Percentiles rank a stretch among this genome's conserved stretches.
Evolutionary conservation across 257 asterid species (phyloP).

Genomic region (Rehmannia glutinosa): DNA sequence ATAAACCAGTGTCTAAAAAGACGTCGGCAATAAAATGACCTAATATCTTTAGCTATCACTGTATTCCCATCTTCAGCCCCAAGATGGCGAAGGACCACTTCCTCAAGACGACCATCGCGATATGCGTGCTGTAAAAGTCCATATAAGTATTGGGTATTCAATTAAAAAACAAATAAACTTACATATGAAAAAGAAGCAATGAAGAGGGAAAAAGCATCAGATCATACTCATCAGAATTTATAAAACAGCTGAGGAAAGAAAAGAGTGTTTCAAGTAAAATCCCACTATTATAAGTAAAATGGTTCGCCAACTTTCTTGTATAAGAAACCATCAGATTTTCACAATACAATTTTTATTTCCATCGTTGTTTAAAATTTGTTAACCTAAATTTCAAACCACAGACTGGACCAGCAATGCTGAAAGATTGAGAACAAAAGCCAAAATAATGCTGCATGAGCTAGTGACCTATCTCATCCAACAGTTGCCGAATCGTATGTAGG

Average conservation of each 20-base stretch:
- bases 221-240: too few relatives aligned
- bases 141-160: not conserved
- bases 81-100: slow-evolving; percentile 76
- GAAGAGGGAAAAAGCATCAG: too few relatives aligned
- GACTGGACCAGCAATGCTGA: not conserved
- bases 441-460: not conserved
- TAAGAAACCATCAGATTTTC: not conserved
- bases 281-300: too few relatives aligned
- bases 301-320: too few relatives aligned
- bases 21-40: slow-evolving; percentile 13
- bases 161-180: not conserved
- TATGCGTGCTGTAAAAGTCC: slow-evolving; percentile 62
- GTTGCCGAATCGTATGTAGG: too few relatives aligned
- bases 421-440: not conserved
- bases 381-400: not conserved
- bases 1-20: not conserved
- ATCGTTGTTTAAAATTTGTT: not conserved
- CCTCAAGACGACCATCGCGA: slow-evolving; percentile 85
- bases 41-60: slow-evolving; percentile 67
- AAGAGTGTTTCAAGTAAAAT: too few relatives aligned
- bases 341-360: not conserved
- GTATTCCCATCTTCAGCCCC: slow-evolving; percentile 81
- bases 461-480: not conserved
- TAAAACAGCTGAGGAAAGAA: too few relatives aligned
- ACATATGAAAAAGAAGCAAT: not conserved